Conservation (phyloP, 345 rosid species). For the Tarenaya hassleriana region DNA sequence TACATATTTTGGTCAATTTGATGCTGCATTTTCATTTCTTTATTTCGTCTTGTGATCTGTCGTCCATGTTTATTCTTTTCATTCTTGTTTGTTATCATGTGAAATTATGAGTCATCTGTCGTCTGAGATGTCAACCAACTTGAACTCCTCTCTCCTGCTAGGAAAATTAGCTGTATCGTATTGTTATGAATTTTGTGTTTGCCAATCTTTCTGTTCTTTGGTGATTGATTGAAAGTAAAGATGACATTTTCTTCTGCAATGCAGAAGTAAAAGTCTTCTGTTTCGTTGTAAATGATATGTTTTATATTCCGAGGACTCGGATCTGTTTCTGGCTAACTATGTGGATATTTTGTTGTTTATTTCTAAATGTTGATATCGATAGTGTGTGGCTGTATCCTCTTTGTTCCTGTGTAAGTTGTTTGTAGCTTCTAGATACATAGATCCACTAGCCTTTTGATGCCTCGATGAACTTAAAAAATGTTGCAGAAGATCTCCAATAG, state of each 20-base stretch:
- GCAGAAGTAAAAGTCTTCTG: too few species aligned
- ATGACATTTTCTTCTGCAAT: too few species aligned
- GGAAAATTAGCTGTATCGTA: not conserved
- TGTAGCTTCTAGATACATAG: not conserved
- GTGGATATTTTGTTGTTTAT: too few species aligned
- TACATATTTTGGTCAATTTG: constrained; percentile 7
- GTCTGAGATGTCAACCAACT: constrained; percentile 8
- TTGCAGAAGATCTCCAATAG: constrained; percentile 58
- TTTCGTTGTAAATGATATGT: too few species aligned
- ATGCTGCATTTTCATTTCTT: constrained; percentile 4
- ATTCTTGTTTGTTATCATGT: too few species aligned
- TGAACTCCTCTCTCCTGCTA: constrained; percentile 3
- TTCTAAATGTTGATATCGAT: constrained; percentile 1
- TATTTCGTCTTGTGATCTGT: constrained; percentile 11
- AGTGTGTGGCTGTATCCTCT: not conserved
- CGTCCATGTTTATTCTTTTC: not conserved
- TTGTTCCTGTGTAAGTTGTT: constrained; percentile 10
- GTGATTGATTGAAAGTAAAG: too few species aligned
- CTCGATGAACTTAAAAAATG: constrained; percentile 12
- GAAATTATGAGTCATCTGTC: not conserved
- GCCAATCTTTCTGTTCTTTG: too few species aligned
- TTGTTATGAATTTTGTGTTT: too few species aligned
- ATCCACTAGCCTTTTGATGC: constrained; percentile 3
- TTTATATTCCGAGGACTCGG: too few species aligned
- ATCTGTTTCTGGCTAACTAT: too few species aligned